Percentiles rank a stretch among this genome's conserved stretches.
Evolutionary conservation across 495 filamentous ascomycete genomes (phyloP).

Genomic region (Penicillium goetzii): DNA sequence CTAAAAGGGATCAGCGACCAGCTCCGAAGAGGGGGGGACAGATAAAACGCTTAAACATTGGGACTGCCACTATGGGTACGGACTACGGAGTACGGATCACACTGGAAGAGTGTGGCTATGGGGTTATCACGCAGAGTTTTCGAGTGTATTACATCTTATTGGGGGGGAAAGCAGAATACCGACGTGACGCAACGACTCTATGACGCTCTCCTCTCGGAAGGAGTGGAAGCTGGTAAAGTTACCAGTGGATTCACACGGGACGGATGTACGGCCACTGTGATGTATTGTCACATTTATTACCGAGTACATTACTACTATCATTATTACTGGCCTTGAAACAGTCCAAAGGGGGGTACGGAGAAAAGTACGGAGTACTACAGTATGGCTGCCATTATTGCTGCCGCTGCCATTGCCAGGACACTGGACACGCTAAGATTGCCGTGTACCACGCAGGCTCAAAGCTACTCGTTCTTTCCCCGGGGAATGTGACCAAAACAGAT

Average conservation of each 20-base stretch:
- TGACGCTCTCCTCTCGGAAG: conserved; percentile 32
- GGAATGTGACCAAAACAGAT: conserved; percentile 8
- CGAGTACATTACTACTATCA: neutral
- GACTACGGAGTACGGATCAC: neutral
- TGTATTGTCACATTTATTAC: conserved; percentile 13
- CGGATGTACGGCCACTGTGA: neutral
- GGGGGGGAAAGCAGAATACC: conserved; percentile 13
- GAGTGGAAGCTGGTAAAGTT: conserved; percentile 29
- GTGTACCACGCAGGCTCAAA: neutral
- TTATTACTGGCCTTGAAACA: too few species aligned
- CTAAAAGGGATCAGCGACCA: neutral
- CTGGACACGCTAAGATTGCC: conserved; percentile 1
- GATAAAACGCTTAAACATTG: neutral
- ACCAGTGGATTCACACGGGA: conserved; percentile 21
- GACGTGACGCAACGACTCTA: conserved; percentile 25
- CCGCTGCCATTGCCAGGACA: neutral
- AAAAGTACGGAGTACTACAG: neutral
- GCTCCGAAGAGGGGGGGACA: neutral
- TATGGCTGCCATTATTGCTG: neutral
- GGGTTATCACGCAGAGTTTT: conserved; percentile 5
- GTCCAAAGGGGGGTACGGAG: neutral
- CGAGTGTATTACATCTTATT: neutral
- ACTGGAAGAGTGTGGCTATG: neutral
- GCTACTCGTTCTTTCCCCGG: neutral
- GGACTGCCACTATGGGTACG: neutral